These are phyloP conservation scores for Coniella lustricola DNA, from an alignment of 2,329 filamentous ascomycete species.

Conservation along the genomic window DNA sequence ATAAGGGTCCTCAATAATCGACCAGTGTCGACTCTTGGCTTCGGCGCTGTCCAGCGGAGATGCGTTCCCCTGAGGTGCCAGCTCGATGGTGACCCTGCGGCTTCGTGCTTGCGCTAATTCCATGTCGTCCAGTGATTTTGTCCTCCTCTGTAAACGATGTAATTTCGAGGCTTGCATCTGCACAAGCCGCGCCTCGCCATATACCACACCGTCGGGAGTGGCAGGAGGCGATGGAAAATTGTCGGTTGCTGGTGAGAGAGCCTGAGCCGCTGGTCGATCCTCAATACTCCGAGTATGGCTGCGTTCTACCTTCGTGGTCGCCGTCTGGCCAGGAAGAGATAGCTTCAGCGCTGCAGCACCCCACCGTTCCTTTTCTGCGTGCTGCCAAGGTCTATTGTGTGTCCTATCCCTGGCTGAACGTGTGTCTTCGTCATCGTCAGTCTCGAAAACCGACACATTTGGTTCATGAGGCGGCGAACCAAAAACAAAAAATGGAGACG, in stretches of 20 bases:
- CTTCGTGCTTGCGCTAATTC: slow-evolving; percentile 1
- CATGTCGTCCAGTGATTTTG: slow-evolving; percentile 30
- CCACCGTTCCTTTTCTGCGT: not conserved
- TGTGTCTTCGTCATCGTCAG: not conserved
- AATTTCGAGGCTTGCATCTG: slow-evolving; percentile 27
- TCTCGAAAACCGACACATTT: not conserved
- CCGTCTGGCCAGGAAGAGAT: slow-evolving; percentile 16
- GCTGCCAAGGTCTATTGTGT: not conserved
- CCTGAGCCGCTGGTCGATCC: not conserved
- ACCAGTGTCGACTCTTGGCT: slow-evolving; percentile 11
- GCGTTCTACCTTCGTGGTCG: slow-evolving; percentile 30
- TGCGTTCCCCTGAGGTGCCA: not conserved
- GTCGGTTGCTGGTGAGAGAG: slow-evolving; percentile 27
- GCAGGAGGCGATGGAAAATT: slow-evolving; percentile 24
- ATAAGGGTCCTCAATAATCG: slow-evolving; percentile 10
- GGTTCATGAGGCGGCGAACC: slow-evolving; percentile 24
- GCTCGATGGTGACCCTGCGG: not conserved
- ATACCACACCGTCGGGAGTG: slow-evolving; percentile 31
- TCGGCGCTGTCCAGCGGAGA: slow-evolving; percentile 4
- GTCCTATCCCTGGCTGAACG: not conserved
- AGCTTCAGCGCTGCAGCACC: not conserved
- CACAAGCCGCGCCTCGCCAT: slow-evolving; percentile 33
- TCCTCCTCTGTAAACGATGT: slow-evolving; percentile 23
- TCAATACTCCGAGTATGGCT: slow-evolving; percentile 18
- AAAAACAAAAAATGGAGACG: slow-evolving; percentile 42